Evolutionary conservation across 306 rosid species (phyloP).

Genomic region (Begonia masoniana): DNA sequence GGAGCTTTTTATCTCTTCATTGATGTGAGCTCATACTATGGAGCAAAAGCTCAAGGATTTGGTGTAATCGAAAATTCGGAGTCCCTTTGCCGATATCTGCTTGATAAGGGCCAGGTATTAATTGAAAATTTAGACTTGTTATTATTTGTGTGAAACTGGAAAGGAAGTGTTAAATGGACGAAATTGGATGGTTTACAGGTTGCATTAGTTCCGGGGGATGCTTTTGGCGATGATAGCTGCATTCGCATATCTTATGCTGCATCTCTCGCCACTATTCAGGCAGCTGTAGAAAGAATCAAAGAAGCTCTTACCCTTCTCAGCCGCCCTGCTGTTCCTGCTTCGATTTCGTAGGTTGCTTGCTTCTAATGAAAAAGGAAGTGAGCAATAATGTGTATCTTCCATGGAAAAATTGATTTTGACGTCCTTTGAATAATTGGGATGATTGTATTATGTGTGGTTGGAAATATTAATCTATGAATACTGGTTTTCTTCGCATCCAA

Average conservation of each 20-base stretch:
- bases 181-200: conserved; percentile 39
- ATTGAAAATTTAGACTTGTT: background rate
- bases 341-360: too few species aligned
- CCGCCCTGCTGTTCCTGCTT: conserved; percentile 40
- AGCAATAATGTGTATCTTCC: too few species aligned
- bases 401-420: too few species aligned
- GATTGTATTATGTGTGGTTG: too few species aligned
- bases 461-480: too few species aligned
- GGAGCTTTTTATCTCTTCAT: conserved; percentile 96
- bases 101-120: conserved; percentile 79
- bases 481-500: too few species aligned
- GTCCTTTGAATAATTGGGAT: too few species aligned
- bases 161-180: background rate
- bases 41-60: conserved; percentile 71
- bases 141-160: background rate
- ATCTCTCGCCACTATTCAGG: conserved; percentile 63
- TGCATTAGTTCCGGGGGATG: conserved; percentile 88
- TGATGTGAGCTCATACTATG: conserved; percentile 77
- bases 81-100: conserved; percentile 66
- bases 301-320: conserved; percentile 39
- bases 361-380: too few species aligned
- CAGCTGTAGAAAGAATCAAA: conserved; percentile 77
- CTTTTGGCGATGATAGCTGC: conserved; percentile 80
- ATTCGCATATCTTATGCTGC: conserved; percentile 84
- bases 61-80: conserved; percentile 71